Evolutionary conservation across 106 monocot species (phyloP).

Genomic region (Ottelia alismoides): DNA sequence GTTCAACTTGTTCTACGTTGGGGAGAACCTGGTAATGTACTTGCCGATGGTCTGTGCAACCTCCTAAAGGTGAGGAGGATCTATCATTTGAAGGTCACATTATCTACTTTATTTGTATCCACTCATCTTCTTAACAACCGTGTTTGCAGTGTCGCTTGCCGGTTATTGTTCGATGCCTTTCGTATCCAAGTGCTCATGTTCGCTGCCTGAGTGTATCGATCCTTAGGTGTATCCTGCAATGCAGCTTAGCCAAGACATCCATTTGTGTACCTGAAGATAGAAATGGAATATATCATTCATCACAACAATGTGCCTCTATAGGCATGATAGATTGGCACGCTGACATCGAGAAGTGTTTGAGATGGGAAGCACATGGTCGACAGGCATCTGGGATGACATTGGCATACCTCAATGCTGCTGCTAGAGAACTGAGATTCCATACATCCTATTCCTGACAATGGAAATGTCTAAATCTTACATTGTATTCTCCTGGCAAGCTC

Average conservation of each 20-base stretch:
- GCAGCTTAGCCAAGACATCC: slow-evolving; percentile 19
- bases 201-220: slow-evolving; percentile 65
- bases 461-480: too few species aligned
- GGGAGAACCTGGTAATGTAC: slow-evolving; percentile 56
- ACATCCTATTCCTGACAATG: too few species aligned
- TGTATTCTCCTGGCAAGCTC: too few species aligned
- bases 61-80: slow-evolving; percentile 78
- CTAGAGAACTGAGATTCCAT: slow-evolving; percentile 51
- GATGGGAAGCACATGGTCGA: slow-evolving; percentile 69
- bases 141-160: slow-evolving; percentile 65
- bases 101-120: neutral
- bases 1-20: slow-evolving; percentile 56
- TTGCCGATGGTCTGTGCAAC: slow-evolving; percentile 74
- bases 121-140: neutral
- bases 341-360: slow-evolving; percentile 58
- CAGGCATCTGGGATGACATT: slow-evolving; percentile 54
- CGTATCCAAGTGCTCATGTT: slow-evolving; percentile 80
- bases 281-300: slow-evolving; percentile 8
- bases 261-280: slow-evolving; percentile 7
- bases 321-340: slow-evolving; percentile 52
- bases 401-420: slow-evolving; percentile 47
- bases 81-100: too few species aligned
- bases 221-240: slow-evolving; percentile 58
- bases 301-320: slow-evolving; percentile 16
- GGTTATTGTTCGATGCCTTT: slow-evolving; percentile 74